Percentiles rank a stretch among this genome's conserved stretches.
Conservation (phyloP, 164 flowering plant species). For the Taxillus chinensis region DNA sequence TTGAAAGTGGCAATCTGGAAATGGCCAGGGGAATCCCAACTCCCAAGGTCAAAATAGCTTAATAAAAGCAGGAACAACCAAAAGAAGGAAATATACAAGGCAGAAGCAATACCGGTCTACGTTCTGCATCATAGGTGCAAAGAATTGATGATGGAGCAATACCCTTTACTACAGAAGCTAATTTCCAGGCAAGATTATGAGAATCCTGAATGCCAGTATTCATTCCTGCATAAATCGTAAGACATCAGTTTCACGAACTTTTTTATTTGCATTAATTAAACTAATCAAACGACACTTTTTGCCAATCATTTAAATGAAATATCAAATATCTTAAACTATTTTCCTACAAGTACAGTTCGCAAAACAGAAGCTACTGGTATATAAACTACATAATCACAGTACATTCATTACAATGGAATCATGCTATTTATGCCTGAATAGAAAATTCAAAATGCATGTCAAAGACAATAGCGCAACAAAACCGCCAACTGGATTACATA, state of each 20-base stretch:
- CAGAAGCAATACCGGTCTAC: constrained; percentile 57
- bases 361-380: too few species aligned
- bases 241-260: neutral
- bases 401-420: too few species aligned
- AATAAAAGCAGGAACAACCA: neutral
- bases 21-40: constrained; percentile 1
- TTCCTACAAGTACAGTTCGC: too few species aligned
- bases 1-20: constrained; percentile 71
- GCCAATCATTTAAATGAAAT: neutral
- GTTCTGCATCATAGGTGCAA: constrained; percentile 71
- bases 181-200: constrained; percentile 97
- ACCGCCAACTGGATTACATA: too few species aligned
- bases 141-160: constrained; percentile 59
- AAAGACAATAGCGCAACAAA: too few species aligned
- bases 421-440: too few species aligned
- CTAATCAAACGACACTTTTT: neutral
- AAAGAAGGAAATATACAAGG: constrained; percentile 1
- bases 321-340: neutral
- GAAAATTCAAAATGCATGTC: too few species aligned
- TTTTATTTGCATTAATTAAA: neutral
- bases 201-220: constrained; percentile 98
- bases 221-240: constrained; percentile 56
- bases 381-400: too few species aligned
- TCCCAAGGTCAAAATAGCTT: constrained; percentile 4
- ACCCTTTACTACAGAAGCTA: constrained; percentile 62